These are phyloP conservation scores for Tulasnella sp. DNA, from an alignment of 768 basidiomycete species.

Conservation along the genomic window DNA sequence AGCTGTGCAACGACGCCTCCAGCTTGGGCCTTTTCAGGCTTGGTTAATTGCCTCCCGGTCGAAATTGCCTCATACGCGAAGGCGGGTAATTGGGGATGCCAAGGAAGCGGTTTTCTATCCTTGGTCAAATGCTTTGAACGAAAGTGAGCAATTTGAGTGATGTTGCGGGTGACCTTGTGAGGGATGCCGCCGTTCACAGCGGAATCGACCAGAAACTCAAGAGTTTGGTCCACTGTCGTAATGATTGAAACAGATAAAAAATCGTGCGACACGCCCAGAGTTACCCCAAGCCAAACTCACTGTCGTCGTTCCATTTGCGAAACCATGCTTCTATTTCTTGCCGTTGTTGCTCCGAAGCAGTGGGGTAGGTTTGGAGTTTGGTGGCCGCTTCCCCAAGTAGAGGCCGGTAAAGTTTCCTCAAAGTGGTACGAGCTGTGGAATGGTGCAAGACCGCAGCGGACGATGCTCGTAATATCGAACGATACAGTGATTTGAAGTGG, in stretches of 20 bases:
- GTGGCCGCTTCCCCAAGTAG: slow-evolving; percentile 33
- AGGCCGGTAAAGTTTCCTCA: slow-evolving; percentile 36
- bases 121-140: slow-evolving; percentile 2
- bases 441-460: slow-evolving; percentile 38
- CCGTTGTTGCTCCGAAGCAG: neutral
- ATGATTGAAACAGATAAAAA: slow-evolving; percentile 1
- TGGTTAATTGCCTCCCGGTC: slow-evolving; percentile 1
- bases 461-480: slow-evolving; percentile 36
- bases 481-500: slow-evolving; percentile 36
- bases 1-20: neutral
- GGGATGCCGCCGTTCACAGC: slow-evolving; percentile 27
- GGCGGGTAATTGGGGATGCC: slow-evolving; percentile 17
- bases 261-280: neutral
- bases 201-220: slow-evolving; percentile 34
- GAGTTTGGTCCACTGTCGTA: slow-evolving; percentile 36
- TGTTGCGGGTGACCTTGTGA: slow-evolving; percentile 34
- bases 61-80: neutral
- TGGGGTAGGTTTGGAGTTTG: slow-evolving; percentile 2
- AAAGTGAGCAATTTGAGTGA: slow-evolving; percentile 26
- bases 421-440: slow-evolving; percentile 23
- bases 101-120: neutral
- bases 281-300: slow-evolving; percentile 18
- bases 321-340: slow-evolving; percentile 28
- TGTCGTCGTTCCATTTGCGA: slow-evolving; percentile 27
- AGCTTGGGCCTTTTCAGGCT: slow-evolving; percentile 10